Evolutionary conservation across 352 stramenopile genomes (phyloP), one percentile per base, ranked within the genome.

Genomic region (Phytopythium chamaehyphon): DNA sequence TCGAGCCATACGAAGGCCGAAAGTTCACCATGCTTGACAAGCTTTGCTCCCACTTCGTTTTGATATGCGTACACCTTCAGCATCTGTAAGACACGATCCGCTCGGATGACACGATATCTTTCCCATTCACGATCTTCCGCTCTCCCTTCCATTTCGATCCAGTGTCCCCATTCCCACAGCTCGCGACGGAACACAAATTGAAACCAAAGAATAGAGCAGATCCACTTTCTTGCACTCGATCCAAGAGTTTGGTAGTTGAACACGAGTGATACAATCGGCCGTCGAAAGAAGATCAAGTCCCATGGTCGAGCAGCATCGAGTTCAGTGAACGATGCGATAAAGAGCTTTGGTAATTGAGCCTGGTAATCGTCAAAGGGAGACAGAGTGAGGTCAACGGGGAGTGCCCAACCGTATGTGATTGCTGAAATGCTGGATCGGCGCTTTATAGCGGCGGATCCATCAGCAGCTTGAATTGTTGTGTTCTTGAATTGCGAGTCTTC

Each of bases 141-240:
- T 12, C 43, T 37, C 23, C 36, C 24, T 9, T 37, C 24, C 43
- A 49, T 49, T 16, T 21, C 14, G 23, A 49, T 49, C 43, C 43
- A 49, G 16, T 49, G 22, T 28, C 22, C 22, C 43, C 43, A 49
- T 12, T 49, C 43, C 43, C 43, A 49, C 23, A 49, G 15, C 43
- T 49, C 43, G 16, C 24, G 43, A 8, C 43, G 43, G 16, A 38
- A 49, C 16, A 23, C 7, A 28, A 49, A 38, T 23, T 38, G 43
- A 23, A 49, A 49, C 43, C 43, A 49, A 12, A 10, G 23, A 16
- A 19, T 16, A 1, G 23, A 24, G 6, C 24, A 15, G 15, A 49
- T 23, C 23, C 23, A 48, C 23, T 5, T 28, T 28, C 35, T 33
- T 10, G 14, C 42, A 2, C 11, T 22, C 11, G 21, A 4, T 14